Conservation (phyloP, 2,329 filamentous ascomycete genomes). For the Apiospora saccharicola region DNA sequence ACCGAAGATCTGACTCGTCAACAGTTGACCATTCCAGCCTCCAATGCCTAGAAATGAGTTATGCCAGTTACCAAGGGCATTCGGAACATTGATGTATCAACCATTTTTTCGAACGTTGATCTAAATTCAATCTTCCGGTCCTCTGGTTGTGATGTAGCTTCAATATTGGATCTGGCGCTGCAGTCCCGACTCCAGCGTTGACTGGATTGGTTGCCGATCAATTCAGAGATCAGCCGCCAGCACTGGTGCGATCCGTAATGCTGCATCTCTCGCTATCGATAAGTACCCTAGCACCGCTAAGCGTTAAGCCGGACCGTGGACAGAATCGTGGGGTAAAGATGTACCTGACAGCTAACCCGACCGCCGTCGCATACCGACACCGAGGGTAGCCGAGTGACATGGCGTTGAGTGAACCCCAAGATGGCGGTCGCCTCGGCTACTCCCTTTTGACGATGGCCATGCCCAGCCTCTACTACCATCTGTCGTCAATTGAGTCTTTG, state of each 20-base stretch:
- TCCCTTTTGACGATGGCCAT: slow-evolving; percentile 12
- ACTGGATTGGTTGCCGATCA: not conserved
- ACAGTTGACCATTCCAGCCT: no score
- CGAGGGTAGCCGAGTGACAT: slow-evolving; percentile 16
- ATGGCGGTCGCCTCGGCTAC: slow-evolving; percentile 1
- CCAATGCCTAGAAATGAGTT: no score
- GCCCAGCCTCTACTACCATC: not conserved
- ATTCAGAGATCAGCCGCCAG: not conserved
- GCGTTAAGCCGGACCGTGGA: not conserved
- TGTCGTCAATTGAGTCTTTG: not conserved
- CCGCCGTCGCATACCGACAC: slow-evolving; percentile 15
- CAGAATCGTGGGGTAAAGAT: slow-evolving; percentile 15
- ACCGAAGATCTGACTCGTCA: not conserved
- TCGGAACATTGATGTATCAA: no score
- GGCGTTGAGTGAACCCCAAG: not conserved
- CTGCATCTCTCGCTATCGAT: not conserved
- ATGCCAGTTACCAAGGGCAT: no score
- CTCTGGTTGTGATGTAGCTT: no score
- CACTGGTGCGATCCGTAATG: not conserved
- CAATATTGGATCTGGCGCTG: no score
- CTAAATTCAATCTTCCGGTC: no score
- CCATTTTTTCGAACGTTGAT: no score
- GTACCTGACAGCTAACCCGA: slow-evolving; percentile 13
- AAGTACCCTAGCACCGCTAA: slow-evolving; percentile 6
- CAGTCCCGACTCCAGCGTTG: not conserved